A percentile compares a stretch with the other conserved stretches of the same genome.
phyloP scores from a whole-genome alignment of 2,329 filamentous ascomycete species.

The Samsoniella hepiali region DNA sequence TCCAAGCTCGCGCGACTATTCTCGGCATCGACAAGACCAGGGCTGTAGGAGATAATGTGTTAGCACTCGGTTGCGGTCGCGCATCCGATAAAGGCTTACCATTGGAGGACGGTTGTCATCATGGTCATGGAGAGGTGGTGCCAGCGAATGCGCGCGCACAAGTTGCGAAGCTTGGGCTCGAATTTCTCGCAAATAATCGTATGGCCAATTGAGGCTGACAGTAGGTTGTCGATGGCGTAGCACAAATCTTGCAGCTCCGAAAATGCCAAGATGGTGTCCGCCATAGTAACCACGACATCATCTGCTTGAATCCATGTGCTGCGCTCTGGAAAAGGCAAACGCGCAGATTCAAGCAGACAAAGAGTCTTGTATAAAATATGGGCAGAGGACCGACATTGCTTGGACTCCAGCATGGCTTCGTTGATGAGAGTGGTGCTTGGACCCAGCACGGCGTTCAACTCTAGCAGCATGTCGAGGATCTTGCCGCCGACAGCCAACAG shows the following conservation, averaged over 20 bases:
- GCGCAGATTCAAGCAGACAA: conserved; percentile 31
- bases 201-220: conserved; percentile 22
- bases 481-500: conserved; percentile 35
- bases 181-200: conserved; percentile 20
- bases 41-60: conserved; percentile 24
- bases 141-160: conserved; percentile 35
- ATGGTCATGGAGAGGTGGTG: conserved; percentile 39
- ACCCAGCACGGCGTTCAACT: conserved; percentile 32
- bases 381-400: conserved; percentile 37
- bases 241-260: conserved; percentile 33
- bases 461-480: conserved; percentile 34
- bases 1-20: conserved; percentile 35
- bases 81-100: conserved; percentile 27
- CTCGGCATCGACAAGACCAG: conserved; percentile 35
- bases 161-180: conserved; percentile 25
- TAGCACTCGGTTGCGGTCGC: not conserved
- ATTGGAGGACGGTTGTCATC: conserved; percentile 40
- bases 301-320: conserved; percentile 35
- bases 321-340: conserved; percentile 35
- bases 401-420: conserved; percentile 34
- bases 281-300: conserved; percentile 34
- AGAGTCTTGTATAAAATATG: conserved; percentile 37
- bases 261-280: conserved; percentile 36
- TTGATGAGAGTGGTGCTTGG: conserved; percentile 28
- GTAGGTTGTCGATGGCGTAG: conserved; percentile 25